Evolutionary conservation across 1,139 yeast genomes (phyloP).

Genomic region (Komagataea norvegica): DNA sequence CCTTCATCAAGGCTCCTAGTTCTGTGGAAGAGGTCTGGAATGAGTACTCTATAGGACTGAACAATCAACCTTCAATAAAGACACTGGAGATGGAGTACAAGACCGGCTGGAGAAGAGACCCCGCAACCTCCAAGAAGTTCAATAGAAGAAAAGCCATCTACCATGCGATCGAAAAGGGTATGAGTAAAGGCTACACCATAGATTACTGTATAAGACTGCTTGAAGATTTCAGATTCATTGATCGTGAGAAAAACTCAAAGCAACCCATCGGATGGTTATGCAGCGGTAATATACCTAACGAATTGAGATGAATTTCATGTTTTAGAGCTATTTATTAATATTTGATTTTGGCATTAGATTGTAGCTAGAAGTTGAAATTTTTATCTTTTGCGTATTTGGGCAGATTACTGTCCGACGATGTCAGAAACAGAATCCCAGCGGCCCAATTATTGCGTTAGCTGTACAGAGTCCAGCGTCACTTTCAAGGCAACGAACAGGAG

Average conservation of each 20-base stretch:
- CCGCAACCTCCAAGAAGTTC: slow-evolving; percentile 37
- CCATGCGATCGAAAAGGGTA: slow-evolving; percentile 36
- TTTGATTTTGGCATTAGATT: background rate
- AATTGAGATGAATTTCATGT: slow-evolving; percentile 12
- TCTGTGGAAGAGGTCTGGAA: slow-evolving; percentile 38
- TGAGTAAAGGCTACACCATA: slow-evolving; percentile 31
- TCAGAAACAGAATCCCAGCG: too few species aligned
- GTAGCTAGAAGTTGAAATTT: background rate
- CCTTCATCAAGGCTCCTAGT: slow-evolving; percentile 36
- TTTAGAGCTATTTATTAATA: background rate
- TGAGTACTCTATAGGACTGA: slow-evolving; percentile 35
- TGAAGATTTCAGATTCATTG: slow-evolving; percentile 33
- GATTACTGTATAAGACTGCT: slow-evolving; percentile 32
- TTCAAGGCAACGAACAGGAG: background rate
- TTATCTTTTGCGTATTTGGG: background rate
- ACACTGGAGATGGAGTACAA: slow-evolving; percentile 35
- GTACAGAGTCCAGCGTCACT: background rate
- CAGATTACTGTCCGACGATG: too few species aligned
- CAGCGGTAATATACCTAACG: slow-evolving; percentile 27
- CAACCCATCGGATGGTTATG: slow-evolving; percentile 41
- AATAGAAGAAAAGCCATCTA: slow-evolving; percentile 36
- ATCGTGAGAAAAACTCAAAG: slow-evolving; percentile 30
- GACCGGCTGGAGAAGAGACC: slow-evolving; percentile 38
- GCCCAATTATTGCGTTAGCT: too few species aligned
- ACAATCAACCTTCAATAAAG: slow-evolving; percentile 36